phyloP scores from a whole-genome alignment of 1,284 basidiomycete genomes.

The Ganoderma lucidum region DNA sequence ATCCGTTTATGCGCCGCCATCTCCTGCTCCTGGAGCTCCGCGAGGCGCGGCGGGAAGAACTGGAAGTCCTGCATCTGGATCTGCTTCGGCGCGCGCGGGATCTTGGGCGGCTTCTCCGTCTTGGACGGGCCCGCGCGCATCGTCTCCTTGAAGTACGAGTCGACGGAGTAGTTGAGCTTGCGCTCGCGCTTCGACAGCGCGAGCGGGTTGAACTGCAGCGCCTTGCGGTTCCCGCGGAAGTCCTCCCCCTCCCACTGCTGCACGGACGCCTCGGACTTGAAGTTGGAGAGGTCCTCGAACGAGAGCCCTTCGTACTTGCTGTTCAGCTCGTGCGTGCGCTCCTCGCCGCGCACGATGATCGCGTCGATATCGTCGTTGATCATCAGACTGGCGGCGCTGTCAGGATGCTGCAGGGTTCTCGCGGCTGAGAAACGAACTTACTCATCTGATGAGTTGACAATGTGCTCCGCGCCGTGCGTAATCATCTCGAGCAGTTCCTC shows the following conservation, averaged over 20 bases:
- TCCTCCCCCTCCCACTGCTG: slow-evolving; percentile 98
- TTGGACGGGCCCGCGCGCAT: slow-evolving; percentile 84
- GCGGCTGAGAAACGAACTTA: slow-evolving; percentile 44
- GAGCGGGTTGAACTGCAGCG: slow-evolving; percentile 82
- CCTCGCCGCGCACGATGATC: slow-evolving; percentile 93
- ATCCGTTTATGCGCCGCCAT: slow-evolving; percentile 80
- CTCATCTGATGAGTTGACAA: slow-evolving; percentile 83
- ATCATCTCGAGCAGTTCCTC: slow-evolving; percentile 99
- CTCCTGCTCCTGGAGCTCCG: slow-evolving; percentile 90
- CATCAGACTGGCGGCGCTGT: slow-evolving; percentile 59
- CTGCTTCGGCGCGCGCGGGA: slow-evolving; percentile 92
- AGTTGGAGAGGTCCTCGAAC: slow-evolving; percentile 95
- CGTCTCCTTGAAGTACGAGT: slow-evolving; percentile 94
- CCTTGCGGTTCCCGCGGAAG: slow-evolving; percentile 79
- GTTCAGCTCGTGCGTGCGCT: slow-evolving; percentile 89
- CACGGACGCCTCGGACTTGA: slow-evolving; percentile 91
- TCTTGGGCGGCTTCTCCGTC: slow-evolving; percentile 84
- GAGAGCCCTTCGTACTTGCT: slow-evolving; percentile 94
- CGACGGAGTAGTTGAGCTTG: slow-evolving; percentile 95
- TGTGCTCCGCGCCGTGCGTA: slow-evolving; percentile 96
- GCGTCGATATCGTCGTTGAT: slow-evolving; percentile 95
- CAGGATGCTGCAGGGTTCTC: background rate
- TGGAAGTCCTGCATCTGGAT: slow-evolving; percentile 95
- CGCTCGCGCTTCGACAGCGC: slow-evolving; percentile 96
- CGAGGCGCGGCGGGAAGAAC: slow-evolving; percentile 89